These are phyloP conservation scores for Penicillium odoratum DNA, from an alignment of 495 filamentous ascomycete genomes.

Conservation along the genomic window DNA sequence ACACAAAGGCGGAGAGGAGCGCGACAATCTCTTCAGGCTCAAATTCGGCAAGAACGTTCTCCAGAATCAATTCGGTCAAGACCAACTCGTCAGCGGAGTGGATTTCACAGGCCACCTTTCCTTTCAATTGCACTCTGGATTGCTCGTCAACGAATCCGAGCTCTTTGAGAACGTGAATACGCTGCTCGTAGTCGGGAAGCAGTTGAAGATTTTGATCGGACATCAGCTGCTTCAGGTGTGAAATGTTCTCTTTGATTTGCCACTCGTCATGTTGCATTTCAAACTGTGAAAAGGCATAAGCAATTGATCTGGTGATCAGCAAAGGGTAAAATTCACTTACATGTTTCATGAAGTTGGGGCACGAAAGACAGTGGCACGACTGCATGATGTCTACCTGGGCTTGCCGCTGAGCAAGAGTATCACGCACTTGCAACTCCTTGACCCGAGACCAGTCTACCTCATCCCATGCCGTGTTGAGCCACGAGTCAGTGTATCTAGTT, in stretches of 20 bases:
- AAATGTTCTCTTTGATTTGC: conserved; percentile 88
- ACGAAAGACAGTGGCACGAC: conserved; percentile 59
- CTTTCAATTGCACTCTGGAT: conserved; percentile 86
- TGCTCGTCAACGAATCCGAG: conserved; percentile 85
- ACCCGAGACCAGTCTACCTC: conserved; percentile 81
- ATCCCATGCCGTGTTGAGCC: conserved; percentile 74
- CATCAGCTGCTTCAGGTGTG: conserved; percentile 78
- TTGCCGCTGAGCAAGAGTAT: conserved; percentile 67
- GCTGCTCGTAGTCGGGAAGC: conserved; percentile 96
- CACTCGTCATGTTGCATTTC: conserved; percentile 94
- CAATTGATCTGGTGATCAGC: not conserved
- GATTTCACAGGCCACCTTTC: conserved; percentile 97
- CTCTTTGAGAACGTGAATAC: conserved; percentile 86
- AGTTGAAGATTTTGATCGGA: conserved; percentile 96
- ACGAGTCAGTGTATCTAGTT: conserved; percentile 60
- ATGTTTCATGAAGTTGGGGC: conserved; percentile 79
- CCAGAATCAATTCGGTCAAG: conserved; percentile 90
- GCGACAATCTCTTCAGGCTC: conserved; percentile 97
- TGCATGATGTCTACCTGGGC: conserved; percentile 59
- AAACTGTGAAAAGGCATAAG: conserved; percentile 52
- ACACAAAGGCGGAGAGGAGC: conserved; percentile 93
- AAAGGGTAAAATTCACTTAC: conserved; percentile 47
- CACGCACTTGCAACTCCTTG: conserved; percentile 73
- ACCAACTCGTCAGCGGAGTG: conserved; percentile 98
- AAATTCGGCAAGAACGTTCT: conserved; percentile 93